Conservation (phyloP, 202 grass and related monocot genomes). For the Zoysia matrella region DNA sequence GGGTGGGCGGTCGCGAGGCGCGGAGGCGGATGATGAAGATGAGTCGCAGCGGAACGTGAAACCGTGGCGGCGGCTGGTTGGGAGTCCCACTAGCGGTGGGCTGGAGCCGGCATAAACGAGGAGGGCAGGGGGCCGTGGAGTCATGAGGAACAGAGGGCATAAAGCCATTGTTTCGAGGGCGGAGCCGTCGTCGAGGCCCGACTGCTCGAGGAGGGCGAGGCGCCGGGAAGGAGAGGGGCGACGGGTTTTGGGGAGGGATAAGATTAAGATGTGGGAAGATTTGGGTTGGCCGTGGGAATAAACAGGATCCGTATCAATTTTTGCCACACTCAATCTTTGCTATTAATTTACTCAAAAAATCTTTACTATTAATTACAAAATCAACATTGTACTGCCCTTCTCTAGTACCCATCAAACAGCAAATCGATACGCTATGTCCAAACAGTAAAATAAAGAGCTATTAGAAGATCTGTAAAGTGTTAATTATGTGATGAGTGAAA, state of each 20-base stretch:
- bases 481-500: too few relatives aligned
- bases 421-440: too few relatives aligned
- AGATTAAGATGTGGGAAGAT: not conserved
- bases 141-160: slow-evolving; percentile 19
- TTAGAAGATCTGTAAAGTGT: too few relatives aligned
- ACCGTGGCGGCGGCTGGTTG: not conserved
- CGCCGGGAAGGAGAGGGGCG: not conserved
- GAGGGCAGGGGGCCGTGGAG: not conserved
- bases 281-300: too few relatives aligned
- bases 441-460: too few relatives aligned
- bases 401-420: too few relatives aligned
- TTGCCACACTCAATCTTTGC: too few relatives aligned
- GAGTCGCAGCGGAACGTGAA: slow-evolving; percentile 31
- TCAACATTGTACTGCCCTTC: too few relatives aligned
- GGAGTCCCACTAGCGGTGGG: not conserved
- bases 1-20: slow-evolving; percentile 35
- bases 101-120: not conserved
- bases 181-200: not conserved
- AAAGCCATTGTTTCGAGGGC: slow-evolving; percentile 25
- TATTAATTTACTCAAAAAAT: too few relatives aligned
- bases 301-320: too few relatives aligned
- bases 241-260: not conserved
- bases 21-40: slow-evolving; percentile 19
- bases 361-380: too few relatives aligned
- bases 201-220: too few relatives aligned